Percentiles rank a stretch among this genome's conserved stretches.
phyloP scores from a whole-genome alignment of 1,139 yeast genomes.

The Hanseniaspora sp. region DNA sequence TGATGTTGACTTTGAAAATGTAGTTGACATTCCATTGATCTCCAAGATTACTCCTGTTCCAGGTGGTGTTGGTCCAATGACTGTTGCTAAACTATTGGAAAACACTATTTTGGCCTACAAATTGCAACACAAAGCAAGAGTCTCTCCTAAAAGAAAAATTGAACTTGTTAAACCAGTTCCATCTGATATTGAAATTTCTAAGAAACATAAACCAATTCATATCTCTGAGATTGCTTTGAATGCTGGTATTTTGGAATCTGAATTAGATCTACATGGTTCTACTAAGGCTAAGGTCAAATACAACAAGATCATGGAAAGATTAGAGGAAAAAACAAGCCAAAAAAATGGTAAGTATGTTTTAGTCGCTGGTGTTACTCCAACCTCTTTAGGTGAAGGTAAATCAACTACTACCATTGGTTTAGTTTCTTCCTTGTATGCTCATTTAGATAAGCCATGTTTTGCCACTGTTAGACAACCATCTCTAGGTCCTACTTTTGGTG shows the following conservation, averaged over 20 bases:
- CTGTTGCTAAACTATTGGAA: conserved; percentile 88
- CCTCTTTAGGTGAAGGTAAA: conserved; percentile 97
- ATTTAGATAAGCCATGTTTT: conserved; percentile 70
- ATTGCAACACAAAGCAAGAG: conserved; percentile 15
- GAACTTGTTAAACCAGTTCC: conserved; percentile 73
- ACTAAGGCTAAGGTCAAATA: conserved; percentile 85
- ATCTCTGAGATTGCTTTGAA: conserved; percentile 74
- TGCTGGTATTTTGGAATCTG: conserved; percentile 69
- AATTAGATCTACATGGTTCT: conserved; percentile 84
- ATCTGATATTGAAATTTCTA: conserved; percentile 82
- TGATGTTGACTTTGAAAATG: conserved; percentile 65
- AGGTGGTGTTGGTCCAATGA: conserved; percentile 99
- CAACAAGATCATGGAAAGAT: conserved; percentile 54
- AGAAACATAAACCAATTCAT: conserved; percentile 79
- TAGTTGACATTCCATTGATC: conserved; percentile 52
- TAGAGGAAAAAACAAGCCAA: conserved; percentile 46
- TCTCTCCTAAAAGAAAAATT: conserved; percentile 22
- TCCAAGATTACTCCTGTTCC: conserved; percentile 89
- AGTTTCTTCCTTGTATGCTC: conserved; percentile 94
- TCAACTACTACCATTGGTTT: conserved; percentile 94
- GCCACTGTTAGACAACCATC: conserved; percentile 98
- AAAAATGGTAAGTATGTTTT: conserved; percentile 67
- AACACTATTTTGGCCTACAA: conserved; percentile 80
- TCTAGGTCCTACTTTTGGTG: conserved; percentile 98
- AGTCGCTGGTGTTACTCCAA: conserved; percentile 96